These are phyloP conservation scores for Saururus chinensis DNA, from an alignment of 164 flowering plant species.

Conservation along the genomic window DNA sequence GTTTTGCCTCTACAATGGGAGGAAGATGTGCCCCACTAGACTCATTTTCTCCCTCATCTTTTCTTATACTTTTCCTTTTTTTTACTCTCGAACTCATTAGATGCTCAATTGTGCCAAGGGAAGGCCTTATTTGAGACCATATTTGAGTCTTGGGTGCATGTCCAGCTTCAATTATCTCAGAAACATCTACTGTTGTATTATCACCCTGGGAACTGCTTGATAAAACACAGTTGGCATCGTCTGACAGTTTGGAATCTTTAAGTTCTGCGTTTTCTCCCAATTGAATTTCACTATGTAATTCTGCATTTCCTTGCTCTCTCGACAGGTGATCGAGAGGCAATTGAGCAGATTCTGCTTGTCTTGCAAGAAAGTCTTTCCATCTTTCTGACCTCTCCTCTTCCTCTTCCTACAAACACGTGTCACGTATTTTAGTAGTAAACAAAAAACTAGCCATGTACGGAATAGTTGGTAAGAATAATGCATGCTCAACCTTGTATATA, in stretches of 20 bases:
- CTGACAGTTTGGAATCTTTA: conserved; percentile 17
- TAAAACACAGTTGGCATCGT: conserved; percentile 9
- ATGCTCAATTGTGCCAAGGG: conserved; percentile 66
- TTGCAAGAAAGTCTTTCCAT: conserved; percentile 70
- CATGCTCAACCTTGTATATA: conserved; percentile 39
- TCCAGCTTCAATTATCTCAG: conserved; percentile 17
- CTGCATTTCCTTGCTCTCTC: conserved; percentile 9
- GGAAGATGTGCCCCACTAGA: conserved; percentile 26
- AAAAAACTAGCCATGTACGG: background rate
- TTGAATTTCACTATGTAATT: conserved; percentile 6
- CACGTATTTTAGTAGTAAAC: background rate
- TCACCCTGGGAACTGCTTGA: conserved; percentile 2
- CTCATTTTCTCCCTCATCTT: conserved; percentile 24
- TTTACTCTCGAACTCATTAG: conserved; percentile 81
- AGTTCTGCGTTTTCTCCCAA: background rate
- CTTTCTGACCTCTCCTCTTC: conserved; percentile 95
- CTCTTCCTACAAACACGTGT: conserved; percentile 51
- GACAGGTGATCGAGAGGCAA: conserved; percentile 27
- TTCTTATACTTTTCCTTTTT: conserved; percentile 26
- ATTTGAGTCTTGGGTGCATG: conserved; percentile 30
- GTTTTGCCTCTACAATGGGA: conserved; percentile 22
- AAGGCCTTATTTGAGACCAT: conserved; percentile 77
- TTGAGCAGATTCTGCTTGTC: conserved; percentile 44
- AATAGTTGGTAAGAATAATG: background rate
- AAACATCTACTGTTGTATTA: conserved; percentile 15